Conservation (phyloP, 805 yeast genomes). For the Diddensiella transvaalensis region DNA sequence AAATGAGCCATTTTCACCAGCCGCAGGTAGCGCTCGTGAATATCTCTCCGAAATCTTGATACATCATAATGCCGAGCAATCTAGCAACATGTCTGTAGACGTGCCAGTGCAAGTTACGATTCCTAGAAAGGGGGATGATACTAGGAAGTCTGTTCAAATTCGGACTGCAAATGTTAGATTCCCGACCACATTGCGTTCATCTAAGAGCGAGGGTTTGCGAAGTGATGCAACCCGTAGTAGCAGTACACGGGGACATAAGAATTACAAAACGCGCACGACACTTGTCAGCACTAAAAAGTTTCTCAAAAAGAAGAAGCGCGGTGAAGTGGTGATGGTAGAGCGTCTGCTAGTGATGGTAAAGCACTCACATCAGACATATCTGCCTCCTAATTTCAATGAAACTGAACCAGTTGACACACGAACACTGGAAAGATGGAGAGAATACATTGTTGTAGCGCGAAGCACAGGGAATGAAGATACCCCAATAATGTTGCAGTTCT, state of each 20-base stretch:
- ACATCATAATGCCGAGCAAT: neutral
- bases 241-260: neutral
- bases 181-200: conserved; percentile 3
- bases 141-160: neutral
- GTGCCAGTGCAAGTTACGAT: neutral
- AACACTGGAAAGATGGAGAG: conserved; percentile 72
- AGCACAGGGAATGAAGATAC: conserved; percentile 48
- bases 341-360: conserved; percentile 67
- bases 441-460: conserved; percentile 68
- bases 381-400: conserved; percentile 44
- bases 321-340: conserved; percentile 64
- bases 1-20: neutral
- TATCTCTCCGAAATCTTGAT: conserved; percentile 7
- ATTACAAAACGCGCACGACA: neutral
- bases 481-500: conserved; percentile 65
- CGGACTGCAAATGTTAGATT: neutral
- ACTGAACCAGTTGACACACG: conserved; percentile 50
- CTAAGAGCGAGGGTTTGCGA: conserved; percentile 1
- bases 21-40: conserved; percentile 3
- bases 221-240: neutral
- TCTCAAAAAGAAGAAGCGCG: conserved; percentile 32
- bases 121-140: neutral
- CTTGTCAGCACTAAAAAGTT: conserved; percentile 15
- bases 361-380: conserved; percentile 27
- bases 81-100: neutral